Base-by-base conservation (phyloP, 179 eudicot genomes). In the Spinacia oleracea region DNA sequence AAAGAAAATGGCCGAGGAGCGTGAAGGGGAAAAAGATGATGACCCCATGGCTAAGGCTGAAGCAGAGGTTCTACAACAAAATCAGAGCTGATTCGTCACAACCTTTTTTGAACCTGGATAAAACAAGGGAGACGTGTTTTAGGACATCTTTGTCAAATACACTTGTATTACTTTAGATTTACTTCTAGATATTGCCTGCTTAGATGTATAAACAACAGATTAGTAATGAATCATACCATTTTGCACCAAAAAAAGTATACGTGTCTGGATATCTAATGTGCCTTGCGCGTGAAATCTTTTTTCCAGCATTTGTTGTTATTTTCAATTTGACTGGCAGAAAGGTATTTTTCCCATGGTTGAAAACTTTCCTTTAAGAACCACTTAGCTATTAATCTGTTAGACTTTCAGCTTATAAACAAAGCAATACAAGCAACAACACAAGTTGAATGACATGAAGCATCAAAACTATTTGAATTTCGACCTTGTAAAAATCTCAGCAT, bases 11-110 rank as follows among this genome's bases (percentile, higher is more conserved):
- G 94, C 96, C 2, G 94, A 94, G 73, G 98, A 94, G 70, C 85
- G 94, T 55, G 96, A 93, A 40, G 98, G 98, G 6, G 95, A 92
- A 77, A 90, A 90, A 74, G 97, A 92, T 0, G 97, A 93, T 16
- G 89, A 85, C 23, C 86, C 87, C 51, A 94, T 94, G 98, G 93
- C 90, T 4, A 88, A 65, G 75, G 94, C 94, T 40, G 96, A 93
- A 86, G 93, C 92, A 2, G 97, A 91, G 85, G 94, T 72, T 65
- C 78, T 94, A 77, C 86, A 80, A 46, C 85, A 89, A 81, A 81
- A 76, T 58, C 74, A 69, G 43, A 84, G 68, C 71, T 83, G 76
- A 77, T 70, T 32, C 53, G 43, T 31, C 31, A 8, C 3, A 4
- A 20, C 31, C 38, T 74, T 74, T 12, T 6, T 27, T 29, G 18